Evolutionary conservation across 2,329 filamentous ascomycete species (phyloP), one percentile per base, ranked within the genome.

Genomic region (Plenodomus tracheiphilus): DNA sequence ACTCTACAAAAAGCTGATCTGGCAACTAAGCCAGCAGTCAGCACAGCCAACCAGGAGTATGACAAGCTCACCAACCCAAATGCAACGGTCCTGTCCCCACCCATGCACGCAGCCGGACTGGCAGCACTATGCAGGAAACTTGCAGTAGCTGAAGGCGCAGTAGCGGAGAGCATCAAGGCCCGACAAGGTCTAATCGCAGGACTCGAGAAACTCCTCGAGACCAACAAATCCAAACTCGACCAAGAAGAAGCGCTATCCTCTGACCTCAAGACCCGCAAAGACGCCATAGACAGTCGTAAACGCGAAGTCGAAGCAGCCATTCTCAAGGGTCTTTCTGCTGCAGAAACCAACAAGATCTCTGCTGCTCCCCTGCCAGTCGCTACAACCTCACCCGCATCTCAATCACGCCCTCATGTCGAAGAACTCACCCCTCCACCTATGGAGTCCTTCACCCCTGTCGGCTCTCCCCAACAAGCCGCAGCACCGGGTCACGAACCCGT

Each of bases 281-380:
- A 77, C 2, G 84, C 85, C 47, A 89, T 91, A 15, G 92, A 97
- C 61, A 77, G 80, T 16, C 92, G 90, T 74, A 96, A 95, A 72
- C 85, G 86, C 43, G 88, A 94, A 40, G 91, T 99, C 7, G 94
- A 99, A 72, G 85, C 93, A 58, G 87, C 85, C 41, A 97, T 99
- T 59, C 91, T 99, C 82, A 85, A 88, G 43, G 90, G 89, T 8
- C 81, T 96, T 18, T 84, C 85, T 13, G 81, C 83, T 1, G 81
- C 85, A 8, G 77, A 83, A 9, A 74, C 78, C 3, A 76, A 78
- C 2, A 75, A 77, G 8, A 67, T 69, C 72, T 77, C 41, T 66
- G 78, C 59, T 53, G 74, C 68, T 4, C 69, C 68, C 4, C 59
- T 71, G 2, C 60, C 67, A 1, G 61, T 54, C 10, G 53, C 52